Percentiles rank a stretch among this genome's conserved stretches.
These are phyloP conservation scores for Panellus pusillus DNA, from an alignment of 768 basidiomycete species.

Conservation along the genomic window DNA sequence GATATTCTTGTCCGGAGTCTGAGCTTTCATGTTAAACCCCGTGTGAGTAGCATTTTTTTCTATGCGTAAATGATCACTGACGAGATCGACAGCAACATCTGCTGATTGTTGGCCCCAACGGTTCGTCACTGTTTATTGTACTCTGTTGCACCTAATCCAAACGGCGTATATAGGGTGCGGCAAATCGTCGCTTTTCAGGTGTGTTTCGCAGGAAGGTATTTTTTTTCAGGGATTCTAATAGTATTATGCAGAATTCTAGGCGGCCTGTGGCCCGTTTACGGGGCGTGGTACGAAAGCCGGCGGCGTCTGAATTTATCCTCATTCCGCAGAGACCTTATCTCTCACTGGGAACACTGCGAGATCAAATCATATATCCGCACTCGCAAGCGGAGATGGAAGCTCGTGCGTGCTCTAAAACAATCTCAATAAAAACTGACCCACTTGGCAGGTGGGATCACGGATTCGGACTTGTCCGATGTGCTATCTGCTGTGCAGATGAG, in stretches of 20 bases:
- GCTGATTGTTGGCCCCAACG: constrained; percentile 93
- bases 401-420: constrained; percentile 44
- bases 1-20: constrained; percentile 84
- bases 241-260: constrained; percentile 53
- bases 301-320: constrained; percentile 84
- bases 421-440: background rate
- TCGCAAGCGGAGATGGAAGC: constrained; percentile 75
- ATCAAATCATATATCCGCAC: constrained; percentile 97
- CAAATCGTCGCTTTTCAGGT: constrained; percentile 90
- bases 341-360: constrained; percentile 89
- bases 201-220: background rate
- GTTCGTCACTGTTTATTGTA: constrained; percentile 33
- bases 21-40: constrained; percentile 87
- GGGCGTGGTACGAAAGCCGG: constrained; percentile 88
- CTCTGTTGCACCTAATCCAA: background rate
- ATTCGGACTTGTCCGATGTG: constrained; percentile 70
- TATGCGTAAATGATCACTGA: background rate
- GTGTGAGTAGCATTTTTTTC: constrained; percentile 47
- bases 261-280: constrained; percentile 74
- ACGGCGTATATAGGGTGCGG: constrained; percentile 59
- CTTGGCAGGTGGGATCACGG: constrained; percentile 63
- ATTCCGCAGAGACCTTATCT: constrained; percentile 97
- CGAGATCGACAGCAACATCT: constrained; percentile 73
- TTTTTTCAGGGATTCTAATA: background rate
- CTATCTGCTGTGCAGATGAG: constrained; percentile 83